phyloP scores from a whole-genome alignment of 2,329 filamentous ascomycete species.

The Botrytis sinoallii region DNA sequence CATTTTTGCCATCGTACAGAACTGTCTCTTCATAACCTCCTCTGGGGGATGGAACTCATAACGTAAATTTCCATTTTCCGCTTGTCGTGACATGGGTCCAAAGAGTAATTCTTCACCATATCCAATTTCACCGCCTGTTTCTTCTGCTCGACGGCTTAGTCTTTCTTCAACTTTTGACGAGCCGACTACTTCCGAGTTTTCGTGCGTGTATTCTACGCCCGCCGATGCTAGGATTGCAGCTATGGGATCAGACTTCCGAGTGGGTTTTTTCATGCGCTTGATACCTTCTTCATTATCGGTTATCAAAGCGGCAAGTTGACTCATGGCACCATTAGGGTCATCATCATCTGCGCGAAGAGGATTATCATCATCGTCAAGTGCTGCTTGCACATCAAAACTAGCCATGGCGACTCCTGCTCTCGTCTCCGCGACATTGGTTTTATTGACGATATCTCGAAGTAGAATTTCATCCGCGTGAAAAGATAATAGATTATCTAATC shows the following conservation, averaged over 20 bases:
- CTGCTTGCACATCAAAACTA: constrained; percentile 69
- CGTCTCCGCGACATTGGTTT: constrained; percentile 94
- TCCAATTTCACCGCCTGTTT: constrained; percentile 43
- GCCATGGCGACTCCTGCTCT: constrained; percentile 77
- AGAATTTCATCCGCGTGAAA: constrained; percentile 78
- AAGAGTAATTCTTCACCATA: constrained; percentile 57
- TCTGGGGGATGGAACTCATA: constrained; percentile 58
- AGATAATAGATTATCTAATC: constrained; percentile 79
- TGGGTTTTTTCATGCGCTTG: constrained; percentile 40
- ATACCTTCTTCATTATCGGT: constrained; percentile 47
- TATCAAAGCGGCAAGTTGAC: constrained; percentile 65
- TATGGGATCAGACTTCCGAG: constrained; percentile 64
- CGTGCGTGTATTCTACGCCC: constrained; percentile 92
- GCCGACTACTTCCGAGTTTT: constrained; percentile 93
- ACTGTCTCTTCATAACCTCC: constrained; percentile 74
- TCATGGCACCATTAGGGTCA: constrained; percentile 60
- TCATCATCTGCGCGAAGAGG: constrained; percentile 45
- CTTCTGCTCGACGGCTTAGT: constrained; percentile 67
- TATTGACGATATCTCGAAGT: constrained; percentile 94
- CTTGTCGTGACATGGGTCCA: constrained; percentile 41
- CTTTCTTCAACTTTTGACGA: constrained; percentile 87
- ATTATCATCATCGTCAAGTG: constrained; percentile 51
- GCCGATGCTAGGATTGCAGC: constrained; percentile 84
- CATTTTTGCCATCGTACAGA: constrained; percentile 82
- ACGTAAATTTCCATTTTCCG: constrained; percentile 28